Evolutionary conservation across 148 eudicot genomes (phyloP).

Genomic region (Agrostemma githago): DNA sequence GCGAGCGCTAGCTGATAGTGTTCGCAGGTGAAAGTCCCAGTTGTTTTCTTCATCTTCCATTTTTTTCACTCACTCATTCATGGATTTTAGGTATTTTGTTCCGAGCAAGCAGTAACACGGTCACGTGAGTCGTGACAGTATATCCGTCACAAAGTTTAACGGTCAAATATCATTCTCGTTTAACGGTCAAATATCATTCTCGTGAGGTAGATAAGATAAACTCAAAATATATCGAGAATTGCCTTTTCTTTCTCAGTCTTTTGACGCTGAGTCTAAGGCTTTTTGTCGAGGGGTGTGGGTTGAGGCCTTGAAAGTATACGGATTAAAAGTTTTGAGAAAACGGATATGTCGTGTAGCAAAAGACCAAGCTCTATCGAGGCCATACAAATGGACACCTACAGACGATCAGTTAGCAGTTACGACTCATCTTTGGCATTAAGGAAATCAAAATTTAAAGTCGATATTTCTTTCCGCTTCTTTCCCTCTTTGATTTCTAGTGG

Average conservation of each 20-base stretch:
- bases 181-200: no score
- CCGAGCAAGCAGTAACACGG: no score
- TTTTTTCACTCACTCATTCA: neutral
- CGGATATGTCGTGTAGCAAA: slow-evolving; percentile 11
- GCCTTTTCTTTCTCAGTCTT: no score
- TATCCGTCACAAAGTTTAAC: no score
- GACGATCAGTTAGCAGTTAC: slow-evolving; percentile 11
- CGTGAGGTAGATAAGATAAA: no score
- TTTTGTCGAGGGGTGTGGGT: no score
- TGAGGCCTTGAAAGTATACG: slow-evolving; percentile 2
- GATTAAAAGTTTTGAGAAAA: neutral
- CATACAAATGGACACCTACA: slow-evolving; percentile 4
- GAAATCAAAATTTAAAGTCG: neutral
- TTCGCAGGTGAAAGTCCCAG: slow-evolving; percentile 66
- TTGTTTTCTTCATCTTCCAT: slow-evolving; percentile 49
- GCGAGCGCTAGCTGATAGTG: slow-evolving; percentile 60
- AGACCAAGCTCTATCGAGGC: neutral
- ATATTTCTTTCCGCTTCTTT: neutral
- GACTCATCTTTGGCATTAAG: neutral
- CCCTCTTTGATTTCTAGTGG: slow-evolving; percentile 4
- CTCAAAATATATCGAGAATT: no score
- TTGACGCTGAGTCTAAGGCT: no score
- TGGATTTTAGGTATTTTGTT: no score
- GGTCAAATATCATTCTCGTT: no score
- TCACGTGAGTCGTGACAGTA: no score